These are phyloP conservation scores for Turritis glabra DNA, from an alignment of 345 rosid genomes.

Conservation along the genomic window DNA sequence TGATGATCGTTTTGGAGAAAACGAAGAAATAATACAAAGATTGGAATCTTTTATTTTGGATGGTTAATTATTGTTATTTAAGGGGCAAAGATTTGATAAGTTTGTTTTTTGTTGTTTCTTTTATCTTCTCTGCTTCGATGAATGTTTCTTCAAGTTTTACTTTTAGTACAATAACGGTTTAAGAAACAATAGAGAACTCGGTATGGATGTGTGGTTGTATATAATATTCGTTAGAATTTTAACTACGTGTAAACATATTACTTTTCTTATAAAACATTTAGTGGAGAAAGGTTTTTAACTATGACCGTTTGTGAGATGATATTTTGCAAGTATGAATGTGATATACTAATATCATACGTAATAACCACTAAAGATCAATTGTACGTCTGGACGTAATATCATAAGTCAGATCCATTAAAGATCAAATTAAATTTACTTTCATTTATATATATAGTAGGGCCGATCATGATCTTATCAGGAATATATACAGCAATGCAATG, in stretches of 20 bases:
- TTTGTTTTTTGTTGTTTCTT: conserved; percentile 14
- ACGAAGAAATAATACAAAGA: conserved; percentile 27
- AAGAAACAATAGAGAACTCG: background rate
- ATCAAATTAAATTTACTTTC: background rate
- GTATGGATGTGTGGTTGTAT: conserved; percentile 17
- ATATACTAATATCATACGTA: background rate
- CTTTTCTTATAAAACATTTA: background rate
- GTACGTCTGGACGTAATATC: conserved; percentile 9
- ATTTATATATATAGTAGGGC: background rate
- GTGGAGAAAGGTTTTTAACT: background rate
- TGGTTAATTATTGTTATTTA: conserved; percentile 7
- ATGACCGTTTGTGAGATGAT: conserved; percentile 11
- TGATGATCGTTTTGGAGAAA: conserved; percentile 20
- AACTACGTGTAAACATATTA: background rate
- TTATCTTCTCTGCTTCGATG: conserved; percentile 12
- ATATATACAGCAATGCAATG: conserved; percentile 8
- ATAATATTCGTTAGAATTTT: background rate
- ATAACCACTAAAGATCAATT: background rate
- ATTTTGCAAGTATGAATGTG: conserved; percentile 14
- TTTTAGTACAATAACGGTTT: conserved; percentile 29
- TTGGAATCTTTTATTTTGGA: conserved; percentile 16
- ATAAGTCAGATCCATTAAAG: background rate
- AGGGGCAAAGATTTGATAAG: conserved; percentile 22
- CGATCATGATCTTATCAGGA: conserved; percentile 16
- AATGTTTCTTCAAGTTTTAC: conserved; percentile 11